These are phyloP conservation scores for Tephrocybe rancida DNA, from an alignment of 768 basidiomycete species.

Conservation along the genomic window DNA sequence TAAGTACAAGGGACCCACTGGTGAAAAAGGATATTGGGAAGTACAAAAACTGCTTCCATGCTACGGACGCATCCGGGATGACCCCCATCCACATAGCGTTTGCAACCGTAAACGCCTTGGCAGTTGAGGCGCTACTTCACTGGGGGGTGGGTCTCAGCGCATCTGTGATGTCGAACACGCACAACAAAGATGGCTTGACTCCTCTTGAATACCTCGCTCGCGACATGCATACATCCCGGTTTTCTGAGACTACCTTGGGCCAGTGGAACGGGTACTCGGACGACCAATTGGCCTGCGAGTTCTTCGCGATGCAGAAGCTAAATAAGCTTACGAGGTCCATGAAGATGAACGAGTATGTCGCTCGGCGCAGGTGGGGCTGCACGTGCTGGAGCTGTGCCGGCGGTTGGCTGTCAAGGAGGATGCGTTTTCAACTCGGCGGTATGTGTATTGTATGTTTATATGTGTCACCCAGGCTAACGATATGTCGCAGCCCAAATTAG, in stretches of 20 bases:
- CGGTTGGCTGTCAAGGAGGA: slow-evolving; percentile 20
- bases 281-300: slow-evolving; percentile 2
- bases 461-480: neutral
- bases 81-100: too few species aligned
- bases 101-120: too few species aligned
- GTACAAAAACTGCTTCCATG: neutral
- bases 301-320: neutral
- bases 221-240: neutral
- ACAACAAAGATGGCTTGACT: neutral
- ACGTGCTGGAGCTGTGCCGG: slow-evolving; percentile 19
- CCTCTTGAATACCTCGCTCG: slow-evolving; percentile 3
- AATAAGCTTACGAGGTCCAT: neutral
- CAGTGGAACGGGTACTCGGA: neutral
- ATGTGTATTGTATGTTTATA: slow-evolving; percentile 6
- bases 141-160: too few species aligned
- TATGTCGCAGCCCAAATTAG: slow-evolving; percentile 3
- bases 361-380: slow-evolving; percentile 21
- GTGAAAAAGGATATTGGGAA: too few species aligned
- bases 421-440: slow-evolving; percentile 8
- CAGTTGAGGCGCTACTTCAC: too few species aligned
- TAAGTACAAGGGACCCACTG: too few species aligned
- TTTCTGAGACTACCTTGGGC: neutral
- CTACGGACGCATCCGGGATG: too few species aligned
- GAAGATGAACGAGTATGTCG: slow-evolving; percentile 16
- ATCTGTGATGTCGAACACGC: neutral